Base-by-base conservation (phyloP, 2,329 filamentous ascomycete species). In the Aspergillus alliaceus region DNA sequence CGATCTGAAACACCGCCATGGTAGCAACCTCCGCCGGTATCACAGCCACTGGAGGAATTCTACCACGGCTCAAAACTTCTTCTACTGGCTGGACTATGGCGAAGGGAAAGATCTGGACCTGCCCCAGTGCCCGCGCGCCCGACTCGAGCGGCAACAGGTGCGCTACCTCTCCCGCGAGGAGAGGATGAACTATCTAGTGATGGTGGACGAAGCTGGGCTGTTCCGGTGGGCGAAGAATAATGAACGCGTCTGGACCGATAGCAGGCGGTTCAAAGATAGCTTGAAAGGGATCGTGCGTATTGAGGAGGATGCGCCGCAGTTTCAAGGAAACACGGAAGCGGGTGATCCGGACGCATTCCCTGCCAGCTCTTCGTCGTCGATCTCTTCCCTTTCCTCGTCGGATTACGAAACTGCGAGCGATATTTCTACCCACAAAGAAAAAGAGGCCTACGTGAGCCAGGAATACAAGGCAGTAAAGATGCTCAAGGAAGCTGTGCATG, bases 191-290 rank as follows among this genome's bases (percentile, higher is more conserved):
- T 97, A 96, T 69, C 79, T 96, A 12, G 91, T 95, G 31, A 84
- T 83, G 39, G 85, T 96, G 12, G 90, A 96, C 66, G 69, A 76
- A 0, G 81, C 90, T 35, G 93, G 93, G 0, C 82, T 87, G 5
- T 80, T 96, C n/a, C 87, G 89, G 59, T 96, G 91, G 91, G 90
- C 88, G 1, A 96, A 95, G 77, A 93, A 95, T 66, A 87, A 87
- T 1, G 79, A 85, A 54, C 82, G 85, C 7, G 90, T 97, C 64
- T 90, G 90, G 69, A 96, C 92, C 0, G 88, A 86, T 1, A 83
- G 84, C 55, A 78, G 86, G 5, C 60, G 57, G 14, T 96, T 84
- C 76, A 91, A 86, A 69, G 92, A 96, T 74, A 93, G 89, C 62
- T 81, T 93, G 20, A 82, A 90, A 46, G 92, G 89, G 3, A 86